Percentiles rank a stretch among this genome's conserved stretches.
phyloP scores from a whole-genome alignment of 108 stramenopile species.

The Fragilaria crotonensis region DNA sequence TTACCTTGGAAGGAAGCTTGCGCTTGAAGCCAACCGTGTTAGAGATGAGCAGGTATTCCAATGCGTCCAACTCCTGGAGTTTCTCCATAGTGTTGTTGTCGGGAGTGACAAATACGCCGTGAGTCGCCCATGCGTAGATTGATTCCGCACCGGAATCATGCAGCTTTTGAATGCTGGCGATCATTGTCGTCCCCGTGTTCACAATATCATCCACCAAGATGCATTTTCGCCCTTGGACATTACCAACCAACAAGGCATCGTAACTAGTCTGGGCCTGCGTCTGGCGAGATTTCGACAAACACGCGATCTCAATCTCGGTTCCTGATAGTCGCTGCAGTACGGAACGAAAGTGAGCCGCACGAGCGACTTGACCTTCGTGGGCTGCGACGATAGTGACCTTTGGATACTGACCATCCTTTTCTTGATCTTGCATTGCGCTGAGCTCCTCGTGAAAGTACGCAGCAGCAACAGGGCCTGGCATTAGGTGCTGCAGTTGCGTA shows the following conservation, averaged over 20 bases:
- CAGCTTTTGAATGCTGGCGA: conserved; percentile 43
- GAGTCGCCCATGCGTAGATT: conserved; percentile 84
- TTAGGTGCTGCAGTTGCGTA: conserved; percentile 37
- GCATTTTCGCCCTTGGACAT: conserved; percentile 73
- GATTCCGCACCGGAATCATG: conserved; percentile 54
- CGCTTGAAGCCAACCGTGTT: conserved; percentile 53
- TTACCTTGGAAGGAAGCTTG: conserved; percentile 59
- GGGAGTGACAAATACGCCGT: conserved; percentile 70
- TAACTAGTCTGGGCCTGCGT: conserved; percentile 28
- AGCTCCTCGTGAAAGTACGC: conserved; percentile 88
- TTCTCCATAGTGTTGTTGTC: conserved; percentile 19
- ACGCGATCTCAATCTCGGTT: conserved; percentile 63
- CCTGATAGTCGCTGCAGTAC: conserved; percentile 73
- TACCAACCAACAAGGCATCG: conserved; percentile 57
- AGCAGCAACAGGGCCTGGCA: conserved; percentile 83
- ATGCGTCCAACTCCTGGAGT: conserved; percentile 42
- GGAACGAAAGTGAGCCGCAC: conserved; percentile 69
- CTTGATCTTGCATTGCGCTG: conserved; percentile 13
- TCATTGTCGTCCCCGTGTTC: conserved; percentile 72
- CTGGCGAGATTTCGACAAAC: conserved; percentile 55
- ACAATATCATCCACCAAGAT: conserved; percentile 89
- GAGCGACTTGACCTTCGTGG: conserved; percentile 78
- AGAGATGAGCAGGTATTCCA: conserved; percentile 75
- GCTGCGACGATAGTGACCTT: conserved; percentile 75
- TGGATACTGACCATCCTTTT: conserved; percentile 24